Evolutionary conservation across 305 asterid species (phyloP), one percentile per base, ranked within the genome.

Genomic region (Galium porrigens): DNA sequence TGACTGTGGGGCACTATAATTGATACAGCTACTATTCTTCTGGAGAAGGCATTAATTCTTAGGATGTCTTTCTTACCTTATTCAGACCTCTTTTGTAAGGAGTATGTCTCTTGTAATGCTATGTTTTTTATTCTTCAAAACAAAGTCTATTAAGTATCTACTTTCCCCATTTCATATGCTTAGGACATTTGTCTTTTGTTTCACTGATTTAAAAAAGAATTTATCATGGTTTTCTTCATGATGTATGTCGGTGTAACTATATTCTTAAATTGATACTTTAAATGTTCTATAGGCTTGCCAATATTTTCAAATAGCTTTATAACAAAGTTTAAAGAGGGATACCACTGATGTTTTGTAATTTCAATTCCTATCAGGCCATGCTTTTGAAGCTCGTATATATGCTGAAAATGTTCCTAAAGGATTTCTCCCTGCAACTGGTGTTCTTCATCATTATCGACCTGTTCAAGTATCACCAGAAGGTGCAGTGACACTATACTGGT

Each of bases 331-430:
- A 46, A n/a, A 15, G 8, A 15, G 22, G 53, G 53, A 48, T 48
- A 15, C n/a, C 9, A 48, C 12, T 48, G 53, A 48, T n/a, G 22
- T 48, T 48, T n/a, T 46, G 22, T 48, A 15, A 15, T 48, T 48
- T 48, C 53, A 41, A 48, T 48, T 17, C 39, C 8, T 79, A 67
- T 57, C 83, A 91, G 98, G 98, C 53, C 98, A 92, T 76, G 95
- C 96, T 75, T 91, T 91, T 80, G 98, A 91, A 82, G 96, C 95
- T 74, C 92, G 96, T 66, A 91, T 88, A 78, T 92, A 92, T 76
- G 98, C 98, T 70, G 98, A 92, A 79, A 92, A 86, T 85, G 96
- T 92, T 70, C 83, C 86, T 1, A 92, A 86, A 75, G 96, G 98
- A 68, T 92, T 92, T 85, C 95, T 92, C 62, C 98, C 96, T 37